Evolutionary conservation across 108 stramenopile genomes (phyloP), one percentile per base, ranked within the genome.

Genomic region (Skeletonema marinoi): DNA sequence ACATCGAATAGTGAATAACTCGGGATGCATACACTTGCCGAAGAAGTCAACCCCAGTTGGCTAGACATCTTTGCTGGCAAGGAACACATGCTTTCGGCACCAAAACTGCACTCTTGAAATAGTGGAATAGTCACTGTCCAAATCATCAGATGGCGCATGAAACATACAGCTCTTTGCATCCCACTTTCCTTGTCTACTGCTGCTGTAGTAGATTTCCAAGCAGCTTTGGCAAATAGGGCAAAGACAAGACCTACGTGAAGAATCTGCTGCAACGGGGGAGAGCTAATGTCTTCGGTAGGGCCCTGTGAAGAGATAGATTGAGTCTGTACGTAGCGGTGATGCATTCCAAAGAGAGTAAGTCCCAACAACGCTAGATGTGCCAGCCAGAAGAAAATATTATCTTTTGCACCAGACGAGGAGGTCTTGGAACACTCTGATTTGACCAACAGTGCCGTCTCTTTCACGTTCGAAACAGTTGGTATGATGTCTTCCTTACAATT

Each of bases 1-100:
- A 77, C 14, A 54, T 82, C 82, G 3, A 73, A 12, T 0, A 50
- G 21, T 8, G 82, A 82, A 77, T 82, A 82, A 21, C 60, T 46
- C 0, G 81, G 81, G 32, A 63, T 71, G 21, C 44, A 59, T 21
- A 65, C 39, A 16, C 35, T 30, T 5, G 32, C 50, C n/a, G 32
- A 1, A 13, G 58, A 3, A 36, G 6, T 30, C 33, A 36, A 48
- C 35, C 46, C 51, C n/a, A 42, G 32, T 38, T 64, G 69, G 64
- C 61, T 63, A 50, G 59, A 65, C 72, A 35, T 36, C 70, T 60
- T 62, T 51, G 51, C 17, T 69, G 30, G 41, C 36, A 54, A 64
- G 38, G 21, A 10, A 64, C 19, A 56, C 25, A 56, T 8, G 19
- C 38, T 16, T 21, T 42, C n/a, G 32, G 64, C 4, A 21, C 50